Evolutionary conservation across 805 yeast species (phyloP), one percentile per base, ranked within the genome.

Genomic region (Torulaspora quercuum): DNA sequence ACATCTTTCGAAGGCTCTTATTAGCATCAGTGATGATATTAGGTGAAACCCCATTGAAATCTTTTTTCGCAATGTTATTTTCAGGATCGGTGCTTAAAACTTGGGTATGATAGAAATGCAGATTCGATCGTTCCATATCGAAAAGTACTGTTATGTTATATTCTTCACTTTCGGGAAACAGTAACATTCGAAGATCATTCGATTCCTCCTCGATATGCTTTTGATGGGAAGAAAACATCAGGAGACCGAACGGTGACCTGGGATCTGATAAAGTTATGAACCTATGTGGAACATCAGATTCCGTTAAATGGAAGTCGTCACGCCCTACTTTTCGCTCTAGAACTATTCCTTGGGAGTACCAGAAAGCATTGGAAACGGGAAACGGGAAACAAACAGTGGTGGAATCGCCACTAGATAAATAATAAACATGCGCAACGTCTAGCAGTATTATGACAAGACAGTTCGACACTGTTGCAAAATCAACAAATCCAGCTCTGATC

Each of bases 201-300:
- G 41, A 24, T 19, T 37, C 36, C 43, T 35, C 15, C 65, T 72
- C 70, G 62, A 53, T 75, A 54, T 46, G 70, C 72, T 43, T 63
- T 56, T 7, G 73, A 61, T 52, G 69, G 35, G 88, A 77, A 0
- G 87, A 76, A 0, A 90, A 78, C 1, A 78, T 76, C 4, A 87
- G 73, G 4, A 76, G 64, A 2, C 95, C 87, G 39, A 84, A 69
- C 3, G 85, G 92, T 2, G 76, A 74, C 42, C 82, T 63, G 1
- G 95, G 90, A 53, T 85, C 94, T 1, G 78, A 69, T 41, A 87
- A 55, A 0, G 94, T 78, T 35, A 86, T 66, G 47, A 84, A 82
- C 35, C 65, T 59, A 25, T 50, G 51, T 12, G 41, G 44, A 16
- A 29, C 22, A 14, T 39, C 38, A 8, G 15, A 13, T 12, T 38